These are phyloP conservation scores for Lupinus albus DNA, from an alignment of 306 rosid species.

Conservation along the genomic window DNA sequence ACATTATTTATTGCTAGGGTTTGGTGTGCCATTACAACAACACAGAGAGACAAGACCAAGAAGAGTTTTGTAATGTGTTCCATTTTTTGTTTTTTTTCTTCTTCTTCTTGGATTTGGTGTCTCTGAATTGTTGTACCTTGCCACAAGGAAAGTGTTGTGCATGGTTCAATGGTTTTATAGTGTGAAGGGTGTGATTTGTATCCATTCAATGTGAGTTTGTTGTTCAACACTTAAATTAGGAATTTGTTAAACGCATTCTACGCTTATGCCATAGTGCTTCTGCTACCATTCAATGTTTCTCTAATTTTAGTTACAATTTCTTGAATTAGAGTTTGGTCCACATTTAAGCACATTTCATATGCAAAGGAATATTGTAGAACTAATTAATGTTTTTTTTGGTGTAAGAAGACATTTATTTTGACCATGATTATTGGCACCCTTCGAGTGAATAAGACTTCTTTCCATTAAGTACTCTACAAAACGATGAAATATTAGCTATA, in stretches of 20 bases:
- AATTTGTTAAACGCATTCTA: constrained; percentile 19
- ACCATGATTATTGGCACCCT: too few species aligned
- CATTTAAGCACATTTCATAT: background rate
- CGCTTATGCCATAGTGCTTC: background rate
- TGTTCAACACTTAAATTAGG: constrained; percentile 21
- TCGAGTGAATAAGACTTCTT: too few species aligned
- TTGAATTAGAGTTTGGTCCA: background rate
- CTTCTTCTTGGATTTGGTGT: constrained; percentile 6
- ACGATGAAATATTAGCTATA: too few species aligned
- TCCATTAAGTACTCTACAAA: too few species aligned
- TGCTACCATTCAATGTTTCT: background rate
- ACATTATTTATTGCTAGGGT: background rate
- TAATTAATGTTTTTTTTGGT: background rate
- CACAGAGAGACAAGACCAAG: constrained; percentile 26
- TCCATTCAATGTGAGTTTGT: background rate
- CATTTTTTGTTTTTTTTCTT: background rate
- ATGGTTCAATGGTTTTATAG: constrained; percentile 11
- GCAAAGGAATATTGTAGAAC: too few species aligned
- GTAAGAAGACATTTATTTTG: too few species aligned
- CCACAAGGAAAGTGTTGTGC: background rate
- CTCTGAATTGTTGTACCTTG: background rate
- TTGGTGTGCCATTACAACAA: background rate
- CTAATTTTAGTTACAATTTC: background rate
- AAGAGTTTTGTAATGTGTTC: background rate
- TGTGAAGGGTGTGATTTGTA: background rate